Percentiles rank a stretch among this genome's conserved stretches.
Conservation (phyloP, 2,329 filamentous ascomycete species). For the Lecanicillium sp. region DNA sequence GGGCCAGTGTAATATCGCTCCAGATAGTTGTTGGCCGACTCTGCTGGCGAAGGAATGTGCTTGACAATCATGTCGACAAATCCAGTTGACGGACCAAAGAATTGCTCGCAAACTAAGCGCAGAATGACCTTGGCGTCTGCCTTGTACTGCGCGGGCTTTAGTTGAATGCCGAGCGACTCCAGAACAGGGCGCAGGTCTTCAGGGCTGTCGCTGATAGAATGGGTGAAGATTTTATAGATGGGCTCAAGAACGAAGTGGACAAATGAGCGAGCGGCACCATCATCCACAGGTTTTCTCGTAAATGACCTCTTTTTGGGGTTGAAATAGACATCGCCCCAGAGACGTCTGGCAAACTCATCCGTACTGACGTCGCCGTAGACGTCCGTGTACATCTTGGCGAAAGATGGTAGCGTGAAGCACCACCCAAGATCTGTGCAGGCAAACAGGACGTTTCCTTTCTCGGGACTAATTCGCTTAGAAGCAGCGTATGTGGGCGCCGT, state of each 20-base stretch:
- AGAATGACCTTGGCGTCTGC: constrained; percentile 83
- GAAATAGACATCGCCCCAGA: constrained; percentile 97
- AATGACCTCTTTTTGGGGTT: constrained; percentile 88
- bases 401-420: constrained; percentile 92
- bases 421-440: constrained; percentile 89
- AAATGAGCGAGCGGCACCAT: constrained; percentile 75
- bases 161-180: constrained; percentile 66
- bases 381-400: constrained; percentile 93
- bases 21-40: constrained; percentile 67
- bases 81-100: constrained; percentile 81
- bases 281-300: constrained; percentile 76
- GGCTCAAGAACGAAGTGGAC: constrained; percentile 93
- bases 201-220: constrained; percentile 85
- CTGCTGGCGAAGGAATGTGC: constrained; percentile 79
- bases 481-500: constrained; percentile 75
- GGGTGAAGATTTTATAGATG: constrained; percentile 94
- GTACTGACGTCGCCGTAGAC: constrained; percentile 75
- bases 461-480: constrained; percentile 75
- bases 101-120: constrained; percentile 85
- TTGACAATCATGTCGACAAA: constrained; percentile 94
- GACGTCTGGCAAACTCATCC: constrained; percentile 70
- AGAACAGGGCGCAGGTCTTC: constrained; percentile 76
- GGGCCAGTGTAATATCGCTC: constrained; percentile 90
- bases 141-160: constrained; percentile 91
- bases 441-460: constrained; percentile 97